Percentiles rank a stretch among this genome's conserved stretches.
phyloP scores from a whole-genome alignment of 2,329 filamentous ascomycete species.

The Penicillium glabrum region DNA sequence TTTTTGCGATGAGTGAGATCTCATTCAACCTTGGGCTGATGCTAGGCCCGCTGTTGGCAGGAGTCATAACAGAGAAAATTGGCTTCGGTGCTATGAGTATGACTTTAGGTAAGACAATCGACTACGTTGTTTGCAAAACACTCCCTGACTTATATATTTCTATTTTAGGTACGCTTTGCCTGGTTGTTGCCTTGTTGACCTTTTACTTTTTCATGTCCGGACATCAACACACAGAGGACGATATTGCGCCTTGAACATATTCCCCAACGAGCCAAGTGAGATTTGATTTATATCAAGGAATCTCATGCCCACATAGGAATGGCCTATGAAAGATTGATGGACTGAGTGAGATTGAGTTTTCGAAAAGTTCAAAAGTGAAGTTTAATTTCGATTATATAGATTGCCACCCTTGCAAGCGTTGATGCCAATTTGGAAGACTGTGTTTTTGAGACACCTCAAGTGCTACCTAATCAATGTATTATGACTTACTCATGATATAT shows the following conservation, averaged over 20 bases:
- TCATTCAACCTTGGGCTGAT: conserved; percentile 24
- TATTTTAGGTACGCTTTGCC: background rate
- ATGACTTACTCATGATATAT: too few relatives aligned
- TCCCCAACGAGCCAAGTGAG: too few relatives aligned
- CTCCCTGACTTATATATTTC: background rate
- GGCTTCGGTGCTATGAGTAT: conserved; percentile 1
- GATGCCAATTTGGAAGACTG: background rate
- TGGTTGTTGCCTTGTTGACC: background rate
- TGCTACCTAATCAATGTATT: too few relatives aligned
- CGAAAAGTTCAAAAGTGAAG: too few relatives aligned
- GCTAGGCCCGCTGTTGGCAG: conserved; percentile 23
- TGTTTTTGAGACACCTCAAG: too few relatives aligned
- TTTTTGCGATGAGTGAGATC: conserved; percentile 22
- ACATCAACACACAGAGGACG: background rate
- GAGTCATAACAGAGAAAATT: conserved; percentile 7
- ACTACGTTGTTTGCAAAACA: background rate
- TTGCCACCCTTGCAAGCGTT: background rate
- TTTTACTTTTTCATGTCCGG: background rate
- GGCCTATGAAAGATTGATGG: background rate
- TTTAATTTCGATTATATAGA: background rate
- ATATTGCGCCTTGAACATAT: background rate
- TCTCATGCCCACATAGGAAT: too few relatives aligned
- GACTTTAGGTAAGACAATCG: background rate
- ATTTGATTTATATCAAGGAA: too few relatives aligned
- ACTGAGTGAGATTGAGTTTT: background rate